Evolutionary conservation across 257 asterid species (phyloP), one percentile per base, ranked within the genome.

Genomic region (Gentiana dahurica): DNA sequence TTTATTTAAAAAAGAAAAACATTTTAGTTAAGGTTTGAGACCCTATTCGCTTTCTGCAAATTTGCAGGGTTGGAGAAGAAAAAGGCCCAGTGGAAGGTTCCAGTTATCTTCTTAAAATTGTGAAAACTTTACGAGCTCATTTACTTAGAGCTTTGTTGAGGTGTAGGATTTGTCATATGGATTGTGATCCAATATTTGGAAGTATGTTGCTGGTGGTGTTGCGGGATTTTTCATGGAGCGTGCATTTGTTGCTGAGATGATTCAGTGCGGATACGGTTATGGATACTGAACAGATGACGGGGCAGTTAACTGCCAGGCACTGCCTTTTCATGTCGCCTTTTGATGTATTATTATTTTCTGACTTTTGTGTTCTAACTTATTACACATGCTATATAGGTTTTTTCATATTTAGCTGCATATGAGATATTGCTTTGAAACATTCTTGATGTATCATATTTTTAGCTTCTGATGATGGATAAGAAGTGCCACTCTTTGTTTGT

Each of bases 61-160:
- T 62, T 60, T 66, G 45, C 73, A 89, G 97, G 97, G 95, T 49
- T 85, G 95, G 95, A 85, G 89, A 76, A 81, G 95, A 65, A 83
- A 70, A 68, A 89, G 72, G 66, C 77, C 83, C 49, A 78, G 81
- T 2, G 94, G 95, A 62, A 84, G 97, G 78, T 77, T 92, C 78
- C 94, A 85, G 74, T 86, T 88, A 61, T 78, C 98, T 37, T 70
- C 94, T 47, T 91, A 72, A 80, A 62, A 49, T 37, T 13, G 66
- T 55, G 60, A 49, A 53, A 51, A 54, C 38, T 60, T 36, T 57
- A 61, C 69, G 56, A 51, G 44, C 49, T 39, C 39, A 45, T 61
- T 65, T 57, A 65, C 54, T 73, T 7, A 37, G 54, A 63, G 55
- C 61, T 61, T 47, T 41, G 53, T 36, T 57, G 57, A 46, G 9